Conservation (phyloP, 1,284 basidiomycete genomes). For the Ganoderma multipileum region DNA sequence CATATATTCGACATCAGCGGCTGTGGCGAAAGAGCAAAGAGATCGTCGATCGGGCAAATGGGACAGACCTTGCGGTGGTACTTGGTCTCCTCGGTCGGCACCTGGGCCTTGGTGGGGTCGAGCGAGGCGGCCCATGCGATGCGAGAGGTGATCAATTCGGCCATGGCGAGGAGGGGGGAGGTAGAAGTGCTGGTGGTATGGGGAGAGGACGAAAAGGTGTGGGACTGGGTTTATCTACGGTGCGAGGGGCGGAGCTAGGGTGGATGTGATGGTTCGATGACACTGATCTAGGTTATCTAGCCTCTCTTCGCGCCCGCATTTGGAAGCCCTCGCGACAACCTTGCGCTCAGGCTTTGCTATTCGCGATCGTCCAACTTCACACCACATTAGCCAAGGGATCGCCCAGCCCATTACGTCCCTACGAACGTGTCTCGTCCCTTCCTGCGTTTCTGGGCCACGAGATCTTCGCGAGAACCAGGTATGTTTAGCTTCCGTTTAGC, state of each 20-base stretch:
- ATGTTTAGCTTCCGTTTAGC: neutral
- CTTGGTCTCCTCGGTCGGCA: constrained; percentile 80
- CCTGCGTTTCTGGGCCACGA: neutral
- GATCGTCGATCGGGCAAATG: constrained; percentile 22
- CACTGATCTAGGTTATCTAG: constrained; percentile 20
- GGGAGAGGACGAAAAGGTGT: constrained; percentile 20
- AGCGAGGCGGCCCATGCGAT: constrained; percentile 91
- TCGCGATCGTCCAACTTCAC: neutral
- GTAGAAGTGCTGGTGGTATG: constrained; percentile 22
- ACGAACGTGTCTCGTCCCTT: constrained; percentile 25
- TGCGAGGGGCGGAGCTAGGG: constrained; percentile 41
- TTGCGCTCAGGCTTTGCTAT: neutral
- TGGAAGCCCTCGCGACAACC: neutral
- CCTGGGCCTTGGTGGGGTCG: constrained; percentile 71
- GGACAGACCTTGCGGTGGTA: constrained; percentile 84
- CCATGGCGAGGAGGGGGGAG: constrained; percentile 29
- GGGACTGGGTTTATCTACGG: constrained; percentile 28
- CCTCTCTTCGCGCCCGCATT: neutral
- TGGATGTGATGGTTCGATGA: constrained; percentile 35
- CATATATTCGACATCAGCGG: constrained; percentile 9
- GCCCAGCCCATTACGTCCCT: constrained; percentile 15
- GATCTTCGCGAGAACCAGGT: neutral
- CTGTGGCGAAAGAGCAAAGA: constrained; percentile 15
- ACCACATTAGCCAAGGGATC: constrained; percentile 17
- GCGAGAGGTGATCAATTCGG: constrained; percentile 68